phyloP scores from a whole-genome alignment of 2,329 filamentous ascomycete genomes.

The Pyrenophora seminiperda region DNA sequence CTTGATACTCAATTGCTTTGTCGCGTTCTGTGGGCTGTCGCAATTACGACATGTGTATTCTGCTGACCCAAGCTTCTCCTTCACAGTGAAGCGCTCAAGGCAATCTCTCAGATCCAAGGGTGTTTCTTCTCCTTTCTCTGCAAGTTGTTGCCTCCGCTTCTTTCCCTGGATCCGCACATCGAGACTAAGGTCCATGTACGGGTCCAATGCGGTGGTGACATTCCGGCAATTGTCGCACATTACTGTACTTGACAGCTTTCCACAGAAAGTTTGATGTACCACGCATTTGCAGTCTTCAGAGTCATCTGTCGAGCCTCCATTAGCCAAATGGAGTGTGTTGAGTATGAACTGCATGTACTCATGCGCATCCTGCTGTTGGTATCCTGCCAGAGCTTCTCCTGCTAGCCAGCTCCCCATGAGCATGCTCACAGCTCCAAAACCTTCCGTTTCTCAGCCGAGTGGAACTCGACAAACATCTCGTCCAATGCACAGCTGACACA shows the following conservation, averaged over 20 bases:
- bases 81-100: conserved; percentile 83
- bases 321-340: conserved; percentile 83
- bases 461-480: conserved; percentile 68
- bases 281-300: conserved; percentile 75
- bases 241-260: conserved; percentile 86
- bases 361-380: conserved; percentile 94
- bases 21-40: conserved; percentile 73
- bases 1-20: conserved; percentile 83
- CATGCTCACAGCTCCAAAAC: conserved; percentile 88
- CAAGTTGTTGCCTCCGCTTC: conserved; percentile 60
- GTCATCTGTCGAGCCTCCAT: conserved; percentile 60
- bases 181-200: conserved; percentile 87
- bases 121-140: conserved; percentile 33
- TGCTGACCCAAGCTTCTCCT: conserved; percentile 74
- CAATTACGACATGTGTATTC: conserved; percentile 88
- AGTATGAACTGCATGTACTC: conserved; percentile 97
- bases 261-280: conserved; percentile 92
- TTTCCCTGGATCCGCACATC: conserved; percentile 79
- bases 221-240: conserved; percentile 88
- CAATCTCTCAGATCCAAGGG: conserved; percentile 61
- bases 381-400: conserved; percentile 72
- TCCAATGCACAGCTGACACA: conserved; percentile 67
- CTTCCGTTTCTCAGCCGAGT: conserved; percentile 80
- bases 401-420: conserved; percentile 89
- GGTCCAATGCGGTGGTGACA: conserved; percentile 80